phyloP scores from a whole-genome alignment of 169 alveolate species.

The Cryptosporidium baileyi region DNA sequence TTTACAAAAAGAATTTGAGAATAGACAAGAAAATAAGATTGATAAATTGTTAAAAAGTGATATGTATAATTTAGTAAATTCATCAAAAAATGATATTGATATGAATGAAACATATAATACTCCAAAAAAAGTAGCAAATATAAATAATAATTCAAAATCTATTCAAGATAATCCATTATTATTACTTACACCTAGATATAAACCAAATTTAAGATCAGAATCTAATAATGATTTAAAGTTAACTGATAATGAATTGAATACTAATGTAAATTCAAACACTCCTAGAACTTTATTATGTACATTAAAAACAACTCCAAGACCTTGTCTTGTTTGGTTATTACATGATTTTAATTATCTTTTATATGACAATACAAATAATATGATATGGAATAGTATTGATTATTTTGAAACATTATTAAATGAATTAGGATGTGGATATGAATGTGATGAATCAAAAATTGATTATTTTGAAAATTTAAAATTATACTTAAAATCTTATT shows the following conservation, averaged over 20 bases:
- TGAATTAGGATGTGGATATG: slow-evolving; percentile 68
- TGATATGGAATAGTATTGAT: slow-evolving; percentile 54
- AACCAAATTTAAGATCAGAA: slow-evolving; percentile 29
- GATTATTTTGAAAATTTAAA: slow-evolving; percentile 32
- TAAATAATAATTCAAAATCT: background rate
- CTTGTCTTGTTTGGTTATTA: slow-evolving; percentile 21
- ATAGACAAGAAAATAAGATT: slow-evolving; percentile 13
- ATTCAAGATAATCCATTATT: slow-evolving; percentile 36
- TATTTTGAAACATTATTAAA: slow-evolving; percentile 53
- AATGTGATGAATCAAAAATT: slow-evolving; percentile 20
- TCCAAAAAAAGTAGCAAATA: background rate
- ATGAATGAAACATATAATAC: background rate
- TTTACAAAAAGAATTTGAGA: slow-evolving; percentile 34
- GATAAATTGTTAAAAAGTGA: slow-evolving; percentile 1
- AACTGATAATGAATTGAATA: background rate
- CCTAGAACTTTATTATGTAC: slow-evolving; percentile 37
- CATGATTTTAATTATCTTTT: slow-evolving; percentile 62
- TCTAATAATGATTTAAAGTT: background rate
- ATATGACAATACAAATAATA: slow-evolving; percentile 38
- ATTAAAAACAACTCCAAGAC: slow-evolving; percentile 59
- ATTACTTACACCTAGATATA: slow-evolving; percentile 58
- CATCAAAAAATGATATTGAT: background rate
- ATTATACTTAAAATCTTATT: slow-evolving; percentile 24
- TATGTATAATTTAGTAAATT: no score
- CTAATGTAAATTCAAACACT: background rate